Base-by-base conservation (phyloP, 352 stramenopile genomes). In the Phytophthora fragariae region DNA sequence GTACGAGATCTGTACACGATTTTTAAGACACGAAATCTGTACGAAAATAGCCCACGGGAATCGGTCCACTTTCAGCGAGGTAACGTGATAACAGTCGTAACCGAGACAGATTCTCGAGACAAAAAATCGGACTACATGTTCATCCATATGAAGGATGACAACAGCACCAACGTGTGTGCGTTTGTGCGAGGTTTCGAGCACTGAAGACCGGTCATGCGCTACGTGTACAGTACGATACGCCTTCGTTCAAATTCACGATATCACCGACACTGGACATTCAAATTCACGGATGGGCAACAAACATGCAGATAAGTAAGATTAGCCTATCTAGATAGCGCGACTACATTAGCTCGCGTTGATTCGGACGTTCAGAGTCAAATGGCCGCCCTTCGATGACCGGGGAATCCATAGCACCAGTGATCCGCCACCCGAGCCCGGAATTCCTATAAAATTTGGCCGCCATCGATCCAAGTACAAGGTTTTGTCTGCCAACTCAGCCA, bases 381-480 rank as follows among this genome's bases (percentile, higher is more conserved):
- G 71, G 2, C 76, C 76, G 6, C 75, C 68, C 0, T 58, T 53
- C 3, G 70, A 74, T 29, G 70, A 71, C 19, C 66, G 72, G 9
- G 78, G 77, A 5, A 89, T 54, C 80, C 80, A 89, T 6, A 84
- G 58, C 19, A 81, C 49, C 21, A 89, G 58, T 39, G 82, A 89
- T 15, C 82, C 77, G 21, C 69, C 69, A 12, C 69, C 57, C 1
- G 63, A 69, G 33, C 69, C 57, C 14, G 69, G 50, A 27, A 89
- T 69, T 29, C 70, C 73, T 6, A 84, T 53, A 64, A 83, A 62
- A 44, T 76, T 72, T 35, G 75, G 78, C 7, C 82, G 80, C 80
- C 80, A 89, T 56, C 82, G 80, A 75, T 89, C 82, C 35, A 89
- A 37, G 61, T 89, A 89, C 62, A 89, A 17, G 4, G 77, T 88